phyloP scores from a whole-genome alignment of 805 yeast genomes.

The Metschnikowia santaceciliae region DNA sequence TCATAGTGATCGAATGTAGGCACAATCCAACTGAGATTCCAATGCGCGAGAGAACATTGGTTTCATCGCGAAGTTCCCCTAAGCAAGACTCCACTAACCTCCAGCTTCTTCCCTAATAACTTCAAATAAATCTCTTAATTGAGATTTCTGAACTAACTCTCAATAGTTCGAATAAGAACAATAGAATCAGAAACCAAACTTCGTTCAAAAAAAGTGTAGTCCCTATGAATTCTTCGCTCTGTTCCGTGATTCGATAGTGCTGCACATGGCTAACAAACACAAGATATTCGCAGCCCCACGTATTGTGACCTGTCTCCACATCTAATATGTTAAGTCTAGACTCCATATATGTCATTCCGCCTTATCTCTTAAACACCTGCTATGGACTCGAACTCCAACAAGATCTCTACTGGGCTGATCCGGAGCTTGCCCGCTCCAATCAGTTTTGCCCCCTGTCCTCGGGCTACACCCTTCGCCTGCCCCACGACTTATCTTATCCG shows the following conservation, averaged over 20 bases:
- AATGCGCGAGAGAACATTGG: conserved; percentile 1
- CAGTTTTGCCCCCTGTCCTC: conserved; percentile 25
- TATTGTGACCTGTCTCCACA: conserved; percentile 2
- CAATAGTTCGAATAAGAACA: too few relatives aligned
- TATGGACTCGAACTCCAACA: conserved; percentile 31
- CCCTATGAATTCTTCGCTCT: background rate
- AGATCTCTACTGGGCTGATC: conserved; percentile 21
- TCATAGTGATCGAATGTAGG: conserved; percentile 38
- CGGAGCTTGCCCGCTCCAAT: conserved; percentile 25
- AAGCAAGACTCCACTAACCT: background rate
- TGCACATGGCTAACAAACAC: conserved; percentile 4
- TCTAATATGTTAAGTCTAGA: conserved; percentile 13
- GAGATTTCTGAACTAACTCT: too few relatives aligned
- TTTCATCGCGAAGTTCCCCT: background rate
- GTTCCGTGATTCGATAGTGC: background rate
- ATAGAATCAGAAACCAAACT: too few relatives aligned
- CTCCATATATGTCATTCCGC: conserved; percentile 36
- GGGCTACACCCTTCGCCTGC: conserved; percentile 20
- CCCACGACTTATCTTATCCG: conserved; percentile 10
- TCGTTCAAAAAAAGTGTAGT: background rate
- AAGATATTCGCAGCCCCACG: conserved; percentile 5
- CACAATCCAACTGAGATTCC: background rate
- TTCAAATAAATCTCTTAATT: background rate
- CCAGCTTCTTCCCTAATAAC: background rate
- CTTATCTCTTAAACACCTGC: conserved; percentile 38